Conservation (phyloP, 805 yeast genomes). For the Blastobotrys attinorum region DNA sequence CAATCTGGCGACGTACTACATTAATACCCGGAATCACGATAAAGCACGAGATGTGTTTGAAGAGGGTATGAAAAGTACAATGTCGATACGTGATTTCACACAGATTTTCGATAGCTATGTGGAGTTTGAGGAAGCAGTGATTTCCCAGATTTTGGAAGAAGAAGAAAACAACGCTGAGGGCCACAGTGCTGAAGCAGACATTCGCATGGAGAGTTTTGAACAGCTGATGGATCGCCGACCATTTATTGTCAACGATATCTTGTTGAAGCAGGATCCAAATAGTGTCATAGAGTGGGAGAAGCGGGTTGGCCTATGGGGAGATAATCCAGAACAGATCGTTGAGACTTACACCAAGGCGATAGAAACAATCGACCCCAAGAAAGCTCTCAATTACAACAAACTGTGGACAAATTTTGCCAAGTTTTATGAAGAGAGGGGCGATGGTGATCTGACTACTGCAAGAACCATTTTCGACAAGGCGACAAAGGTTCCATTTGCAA, state of each 20-base stretch:
- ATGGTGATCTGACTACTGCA: conserved; percentile 48
- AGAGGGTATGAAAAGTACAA: conserved; percentile 38
- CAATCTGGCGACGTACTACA: conserved; percentile 41
- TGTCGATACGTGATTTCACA: conserved; percentile 55
- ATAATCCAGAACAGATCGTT: conserved; percentile 37
- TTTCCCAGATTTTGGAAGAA: conserved; percentile 29
- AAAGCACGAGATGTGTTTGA: conserved; percentile 40
- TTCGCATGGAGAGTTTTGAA: conserved; percentile 44
- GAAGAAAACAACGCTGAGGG: too few relatives aligned
- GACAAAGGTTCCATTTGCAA: conserved; percentile 58
- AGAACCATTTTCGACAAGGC: conserved; percentile 57
- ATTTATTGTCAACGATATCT: conserved; percentile 56
- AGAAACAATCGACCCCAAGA: conserved; percentile 53
- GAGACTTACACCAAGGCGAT: conserved; percentile 60
- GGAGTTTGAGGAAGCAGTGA: conserved; percentile 48
- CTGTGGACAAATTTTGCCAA: conserved; percentile 68
- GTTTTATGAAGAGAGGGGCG: conserved; percentile 45
- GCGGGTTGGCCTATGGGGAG: conserved; percentile 42
- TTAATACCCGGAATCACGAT: conserved; percentile 31
- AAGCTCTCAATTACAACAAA: conserved; percentile 38
- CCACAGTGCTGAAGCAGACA: conserved; percentile 34
- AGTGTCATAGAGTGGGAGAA: conserved; percentile 63
- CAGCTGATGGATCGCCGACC: conserved; percentile 48
- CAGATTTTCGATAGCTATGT: conserved; percentile 53
- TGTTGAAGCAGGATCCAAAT: conserved; percentile 52